These are phyloP conservation scores for Beta macrorhiza DNA, from an alignment of 179 eudicot species.

Conservation along the genomic window DNA sequence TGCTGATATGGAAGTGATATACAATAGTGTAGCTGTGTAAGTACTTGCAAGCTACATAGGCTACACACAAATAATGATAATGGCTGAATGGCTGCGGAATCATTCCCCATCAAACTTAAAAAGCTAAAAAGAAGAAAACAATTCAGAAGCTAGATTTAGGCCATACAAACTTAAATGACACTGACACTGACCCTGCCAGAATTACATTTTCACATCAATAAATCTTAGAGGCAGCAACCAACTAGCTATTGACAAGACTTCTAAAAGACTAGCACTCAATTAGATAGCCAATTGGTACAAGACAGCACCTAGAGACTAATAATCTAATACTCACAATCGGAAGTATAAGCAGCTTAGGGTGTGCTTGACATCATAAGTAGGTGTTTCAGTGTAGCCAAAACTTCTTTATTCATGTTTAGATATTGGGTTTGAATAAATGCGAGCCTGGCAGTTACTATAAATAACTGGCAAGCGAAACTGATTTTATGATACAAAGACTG, in stretches of 20 bases:
- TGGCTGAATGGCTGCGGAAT: neutral
- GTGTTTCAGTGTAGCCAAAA: neutral
- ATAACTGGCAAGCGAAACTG: neutral
- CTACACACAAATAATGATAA: conserved; percentile 15
- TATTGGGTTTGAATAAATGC: neutral
- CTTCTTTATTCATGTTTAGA: neutral
- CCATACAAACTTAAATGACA: neutral
- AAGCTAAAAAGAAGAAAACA: neutral
- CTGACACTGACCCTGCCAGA: neutral
- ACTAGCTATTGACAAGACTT: neutral
- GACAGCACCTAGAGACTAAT: neutral
- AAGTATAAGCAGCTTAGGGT: neutral
- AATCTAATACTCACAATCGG: neutral
- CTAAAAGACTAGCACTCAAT: neutral
- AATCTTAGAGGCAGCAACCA: neutral
- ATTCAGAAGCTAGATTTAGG: neutral
- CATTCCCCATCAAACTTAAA: neutral
- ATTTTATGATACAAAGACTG: neutral
- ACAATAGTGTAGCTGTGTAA: neutral
- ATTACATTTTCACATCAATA: neutral
- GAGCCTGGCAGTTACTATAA: no score
- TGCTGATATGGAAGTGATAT: neutral
- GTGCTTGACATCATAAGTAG: neutral
- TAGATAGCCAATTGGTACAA: neutral
- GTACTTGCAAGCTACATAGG: conserved; percentile 1